Evolutionary conservation across 75 land plant species (phyloP).

Genomic region (Ceratopteris richardii): DNA sequence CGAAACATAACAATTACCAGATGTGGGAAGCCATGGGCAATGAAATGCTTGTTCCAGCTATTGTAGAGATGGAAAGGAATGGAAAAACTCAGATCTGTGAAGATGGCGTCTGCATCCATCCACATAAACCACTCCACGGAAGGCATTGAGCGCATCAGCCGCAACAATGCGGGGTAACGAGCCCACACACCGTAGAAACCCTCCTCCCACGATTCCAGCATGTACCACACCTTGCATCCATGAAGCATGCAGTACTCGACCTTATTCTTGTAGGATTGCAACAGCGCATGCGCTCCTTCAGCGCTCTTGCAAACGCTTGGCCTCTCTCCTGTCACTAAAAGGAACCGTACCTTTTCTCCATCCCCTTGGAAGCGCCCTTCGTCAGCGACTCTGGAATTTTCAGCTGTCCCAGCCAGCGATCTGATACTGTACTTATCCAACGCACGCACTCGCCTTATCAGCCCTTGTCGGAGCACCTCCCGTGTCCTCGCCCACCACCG

Average conservation of each 20-base stretch:
- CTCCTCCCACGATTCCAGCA: constrained; percentile 16
- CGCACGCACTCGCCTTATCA: too few relatives aligned
- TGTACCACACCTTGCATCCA: constrained; percentile 29
- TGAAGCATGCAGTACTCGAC: constrained; percentile 32
- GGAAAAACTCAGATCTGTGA: constrained; percentile 20
- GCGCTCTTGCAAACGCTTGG: constrained; percentile 5
- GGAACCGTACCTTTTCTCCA: neutral
- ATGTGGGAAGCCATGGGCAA: constrained; percentile 11
- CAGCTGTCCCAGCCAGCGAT: neutral
- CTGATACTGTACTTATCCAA: neutral
- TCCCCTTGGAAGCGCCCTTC: neutral
- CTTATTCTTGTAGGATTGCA: constrained; percentile 29
- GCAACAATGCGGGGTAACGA: constrained; percentile 11
- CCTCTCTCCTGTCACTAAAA: constrained; percentile 20
- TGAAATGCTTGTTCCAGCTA: constrained; percentile 17
- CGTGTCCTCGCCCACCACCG: too few relatives aligned
- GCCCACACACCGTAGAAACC: constrained; percentile 22
- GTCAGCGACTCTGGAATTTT: too few relatives aligned
- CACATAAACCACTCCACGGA: constrained; percentile 23
- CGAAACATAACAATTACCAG: too few relatives aligned
- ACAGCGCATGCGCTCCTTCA: constrained; percentile 11
- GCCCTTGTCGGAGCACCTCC: too few relatives aligned
- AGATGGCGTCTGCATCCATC: constrained; percentile 30
- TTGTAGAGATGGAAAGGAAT: constrained; percentile 19
- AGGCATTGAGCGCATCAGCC: constrained; percentile 16